Conservation (phyloP, 805 yeast genomes). For the Ogataea nitratoaversa region DNA sequence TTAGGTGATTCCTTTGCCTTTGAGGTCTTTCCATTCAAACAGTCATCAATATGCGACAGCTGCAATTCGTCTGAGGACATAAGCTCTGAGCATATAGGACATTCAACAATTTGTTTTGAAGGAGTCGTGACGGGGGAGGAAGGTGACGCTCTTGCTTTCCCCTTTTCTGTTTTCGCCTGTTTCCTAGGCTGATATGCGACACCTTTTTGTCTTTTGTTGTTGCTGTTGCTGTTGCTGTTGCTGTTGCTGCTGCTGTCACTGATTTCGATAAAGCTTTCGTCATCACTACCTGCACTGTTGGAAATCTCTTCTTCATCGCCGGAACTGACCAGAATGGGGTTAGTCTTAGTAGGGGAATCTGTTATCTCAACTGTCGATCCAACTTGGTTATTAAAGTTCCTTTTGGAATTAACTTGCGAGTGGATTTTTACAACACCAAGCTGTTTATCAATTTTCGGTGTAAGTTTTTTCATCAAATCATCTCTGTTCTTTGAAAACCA, state of each 20-base stretch:
- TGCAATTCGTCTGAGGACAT: conserved; percentile 57
- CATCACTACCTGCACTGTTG: conserved; percentile 7
- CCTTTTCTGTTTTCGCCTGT: neutral
- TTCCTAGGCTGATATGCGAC: conserved; percentile 1
- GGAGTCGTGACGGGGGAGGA: neutral
- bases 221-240: too few relatives aligned
- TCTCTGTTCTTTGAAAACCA: conserved; percentile 46
- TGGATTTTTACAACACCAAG: too few relatives aligned
- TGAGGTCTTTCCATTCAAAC: conserved; percentile 33
- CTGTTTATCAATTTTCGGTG: too few relatives aligned
- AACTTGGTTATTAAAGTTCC: too few relatives aligned
- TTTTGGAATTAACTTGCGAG: too few relatives aligned
- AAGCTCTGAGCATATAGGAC: conserved; percentile 62
- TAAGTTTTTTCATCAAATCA: conserved; percentile 32
- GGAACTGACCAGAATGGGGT: neutral
- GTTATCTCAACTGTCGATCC: too few relatives aligned
- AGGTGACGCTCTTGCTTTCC: conserved; percentile 10
- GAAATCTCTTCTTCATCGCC: neutral
- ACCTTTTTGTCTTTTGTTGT: too few relatives aligned
- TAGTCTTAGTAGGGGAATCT: neutral
- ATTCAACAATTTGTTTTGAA: conserved; percentile 37
- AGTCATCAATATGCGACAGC: conserved; percentile 56
- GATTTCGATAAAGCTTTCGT: conserved; percentile 10
- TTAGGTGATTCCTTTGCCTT: conserved; percentile 16
- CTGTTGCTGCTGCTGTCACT: too few relatives aligned